These are phyloP conservation scores for Sporisorium sorghi DNA, from an alignment of 1,284 basidiomycete genomes.

Conservation along the genomic window DNA sequence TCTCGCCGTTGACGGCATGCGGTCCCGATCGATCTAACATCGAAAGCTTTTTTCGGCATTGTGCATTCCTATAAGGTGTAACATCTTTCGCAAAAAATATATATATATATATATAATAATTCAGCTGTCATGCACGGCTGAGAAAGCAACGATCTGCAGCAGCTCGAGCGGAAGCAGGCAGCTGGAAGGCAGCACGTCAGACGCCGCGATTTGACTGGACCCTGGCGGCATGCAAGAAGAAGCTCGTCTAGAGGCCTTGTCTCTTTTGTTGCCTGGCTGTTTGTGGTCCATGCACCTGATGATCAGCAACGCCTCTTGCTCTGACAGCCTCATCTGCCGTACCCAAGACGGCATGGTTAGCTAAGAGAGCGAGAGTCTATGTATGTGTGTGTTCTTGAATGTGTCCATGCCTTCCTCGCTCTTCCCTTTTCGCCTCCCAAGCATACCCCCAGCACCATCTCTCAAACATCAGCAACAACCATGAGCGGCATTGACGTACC, in stretches of 20 bases:
- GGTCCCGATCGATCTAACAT: neutral
- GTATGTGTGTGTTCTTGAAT: neutral
- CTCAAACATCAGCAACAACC: neutral
- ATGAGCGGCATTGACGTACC: constrained; percentile 43
- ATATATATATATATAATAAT: too few species aligned
- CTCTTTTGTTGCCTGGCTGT: too few species aligned
- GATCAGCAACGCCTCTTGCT: constrained; percentile 19
- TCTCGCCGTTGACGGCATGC: neutral
- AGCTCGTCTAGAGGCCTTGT: too few species aligned
- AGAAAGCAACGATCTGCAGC: constrained; percentile 37
- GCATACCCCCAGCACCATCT: neutral
- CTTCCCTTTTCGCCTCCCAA: neutral
- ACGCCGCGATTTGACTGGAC: too few species aligned
- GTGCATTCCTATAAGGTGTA: constrained; percentile 2
- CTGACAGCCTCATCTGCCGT: too few species aligned
- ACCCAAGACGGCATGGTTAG: neutral
- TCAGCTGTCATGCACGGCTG: constrained; percentile 28
- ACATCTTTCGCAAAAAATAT: constrained; percentile 3
- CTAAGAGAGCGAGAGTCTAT: neutral
- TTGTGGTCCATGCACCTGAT: constrained; percentile 23
- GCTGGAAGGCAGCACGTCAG: too few species aligned
- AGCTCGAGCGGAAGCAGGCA: too few species aligned
- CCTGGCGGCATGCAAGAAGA: too few species aligned
- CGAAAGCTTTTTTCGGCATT: neutral
- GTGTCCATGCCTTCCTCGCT: neutral